These are phyloP conservation scores for Metschnikowia matae DNA, from an alignment of 805 yeast genomes.

Conservation along the genomic window DNA sequence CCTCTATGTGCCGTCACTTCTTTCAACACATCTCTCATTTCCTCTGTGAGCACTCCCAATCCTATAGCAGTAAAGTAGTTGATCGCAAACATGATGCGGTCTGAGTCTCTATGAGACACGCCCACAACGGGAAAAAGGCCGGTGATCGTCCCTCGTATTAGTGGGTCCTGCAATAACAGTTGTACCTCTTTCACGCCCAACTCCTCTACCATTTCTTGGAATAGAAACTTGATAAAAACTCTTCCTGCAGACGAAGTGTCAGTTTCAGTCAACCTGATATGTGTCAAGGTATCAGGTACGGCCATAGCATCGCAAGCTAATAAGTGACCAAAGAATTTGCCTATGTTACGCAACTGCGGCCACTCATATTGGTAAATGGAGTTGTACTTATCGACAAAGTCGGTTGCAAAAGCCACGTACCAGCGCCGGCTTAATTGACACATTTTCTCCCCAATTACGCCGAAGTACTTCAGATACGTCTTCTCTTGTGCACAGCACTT, in stretches of 20 bases:
- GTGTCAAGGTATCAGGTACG: constrained; percentile 52
- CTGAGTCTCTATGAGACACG: constrained; percentile 34
- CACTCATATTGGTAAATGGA: constrained; percentile 66
- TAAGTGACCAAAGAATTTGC: constrained; percentile 82
- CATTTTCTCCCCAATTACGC: constrained; percentile 67
- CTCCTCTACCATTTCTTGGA: constrained; percentile 76
- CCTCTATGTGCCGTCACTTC: constrained; percentile 25
- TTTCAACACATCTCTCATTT: constrained; percentile 59
- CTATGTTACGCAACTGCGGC: constrained; percentile 70
- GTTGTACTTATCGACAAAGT: constrained; percentile 55
- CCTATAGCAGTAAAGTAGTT: constrained; percentile 94
- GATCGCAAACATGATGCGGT: constrained; percentile 68
- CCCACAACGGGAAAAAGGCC: constrained; percentile 62
- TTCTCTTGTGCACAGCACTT: constrained; percentile 83
- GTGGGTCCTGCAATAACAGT: constrained; percentile 48
- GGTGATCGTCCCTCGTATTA: constrained; percentile 42
- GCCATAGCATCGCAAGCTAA: constrained; percentile 66
- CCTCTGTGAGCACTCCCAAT: constrained; percentile 76
- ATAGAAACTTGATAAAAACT: constrained; percentile 73
- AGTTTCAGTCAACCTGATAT: constrained; percentile 58
- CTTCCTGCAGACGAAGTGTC: constrained; percentile 79
- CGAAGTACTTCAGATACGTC: constrained; percentile 81
- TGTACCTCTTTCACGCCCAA: constrained; percentile 55
- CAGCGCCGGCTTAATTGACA: constrained; percentile 50
- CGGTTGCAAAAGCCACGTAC: constrained; percentile 48